Percentiles rank a stretch among this genome's conserved stretches.
Evolutionary conservation across 768 basidiomycete genomes (phyloP).

Genomic region (Lentinula edodes): DNA sequence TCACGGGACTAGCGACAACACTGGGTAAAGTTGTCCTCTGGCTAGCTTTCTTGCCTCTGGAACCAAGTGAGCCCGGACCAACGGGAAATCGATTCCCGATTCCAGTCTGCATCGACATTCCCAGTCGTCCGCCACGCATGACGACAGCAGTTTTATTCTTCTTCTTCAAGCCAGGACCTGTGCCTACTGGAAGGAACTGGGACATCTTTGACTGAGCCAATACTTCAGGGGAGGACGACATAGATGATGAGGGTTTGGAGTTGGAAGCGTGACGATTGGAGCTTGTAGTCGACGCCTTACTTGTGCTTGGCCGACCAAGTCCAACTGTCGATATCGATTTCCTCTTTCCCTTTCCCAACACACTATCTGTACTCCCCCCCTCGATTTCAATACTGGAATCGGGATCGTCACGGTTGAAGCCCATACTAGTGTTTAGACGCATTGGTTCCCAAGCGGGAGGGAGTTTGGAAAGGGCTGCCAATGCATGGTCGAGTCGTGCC

Average conservation of each 20-base stretch:
- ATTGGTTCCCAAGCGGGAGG: constrained; percentile 28
- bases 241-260: not conserved
- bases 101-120: not conserved
- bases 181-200: not conserved
- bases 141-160: not conserved
- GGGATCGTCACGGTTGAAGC: constrained; percentile 44
- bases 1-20: constrained; percentile 45
- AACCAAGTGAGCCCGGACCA: constrained; percentile 14
- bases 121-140: not conserved
- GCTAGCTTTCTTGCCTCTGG: constrained; percentile 31
- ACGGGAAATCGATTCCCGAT: constrained; percentile 10
- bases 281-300: constrained; percentile 11
- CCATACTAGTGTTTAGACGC: constrained; percentile 65
- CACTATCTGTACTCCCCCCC: constrained; percentile 9
- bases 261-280: constrained; percentile 4
- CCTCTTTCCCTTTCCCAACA: constrained; percentile 5
- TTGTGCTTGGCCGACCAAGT: constrained; percentile 11
- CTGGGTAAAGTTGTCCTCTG: constrained; percentile 41
- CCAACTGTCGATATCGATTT: constrained; percentile 5
- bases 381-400: constrained; percentile 1
- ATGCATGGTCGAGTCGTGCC: constrained; percentile 25
- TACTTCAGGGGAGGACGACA: not conserved
- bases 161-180: not conserved
- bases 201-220: not conserved
- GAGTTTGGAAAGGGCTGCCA: constrained; percentile 63